A percentile compares a stretch with the other conserved stretches of the same genome.
Evolutionary conservation across 2,329 filamentous ascomycete genomes (phyloP).

Genomic region (Arthrobotrys megalospora): DNA sequence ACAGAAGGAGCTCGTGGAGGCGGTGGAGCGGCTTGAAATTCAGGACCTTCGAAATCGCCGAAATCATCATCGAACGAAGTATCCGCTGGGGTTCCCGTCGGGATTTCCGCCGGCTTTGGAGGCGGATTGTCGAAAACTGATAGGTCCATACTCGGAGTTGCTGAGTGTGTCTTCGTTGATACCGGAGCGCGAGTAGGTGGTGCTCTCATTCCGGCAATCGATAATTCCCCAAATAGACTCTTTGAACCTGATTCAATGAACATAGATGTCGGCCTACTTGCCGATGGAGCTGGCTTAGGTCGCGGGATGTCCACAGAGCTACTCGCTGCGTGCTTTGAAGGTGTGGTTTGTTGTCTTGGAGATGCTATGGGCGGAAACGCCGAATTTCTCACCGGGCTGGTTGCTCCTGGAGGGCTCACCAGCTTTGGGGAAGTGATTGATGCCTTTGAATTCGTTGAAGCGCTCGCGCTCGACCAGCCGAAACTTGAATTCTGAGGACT

Average conservation of each 20-base stretch:
- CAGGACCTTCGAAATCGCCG: constrained; percentile 55
- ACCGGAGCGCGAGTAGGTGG: constrained; percentile 21
- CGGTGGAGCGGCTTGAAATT: constrained; percentile 28
- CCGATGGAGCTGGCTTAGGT: constrained; percentile 23
- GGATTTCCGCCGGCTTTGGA: constrained; percentile 18
- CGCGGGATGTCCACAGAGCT: constrained; percentile 56
- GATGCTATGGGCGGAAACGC: constrained; percentile 15
- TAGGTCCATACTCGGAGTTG: constrained; percentile 39
- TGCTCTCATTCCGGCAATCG: constrained; percentile 47
- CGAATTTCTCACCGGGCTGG: constrained; percentile 13
- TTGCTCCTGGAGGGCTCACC: constrained; percentile 10
- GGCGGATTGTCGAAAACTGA: constrained; percentile 41
- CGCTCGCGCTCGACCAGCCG: constrained; percentile 33
- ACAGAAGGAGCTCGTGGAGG: constrained; percentile 2
- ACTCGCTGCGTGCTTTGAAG: constrained; percentile 37
- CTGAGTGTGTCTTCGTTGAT: constrained; percentile 31
- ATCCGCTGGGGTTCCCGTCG: constrained; percentile 28
- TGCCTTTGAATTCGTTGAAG: constrained; percentile 7
- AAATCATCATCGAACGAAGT: constrained; percentile 59
- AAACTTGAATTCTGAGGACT: constrained; percentile 44
- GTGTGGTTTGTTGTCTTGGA: constrained; percentile 7
- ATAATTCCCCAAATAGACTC: constrained; percentile 50
- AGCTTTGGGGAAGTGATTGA: constrained; percentile 1
- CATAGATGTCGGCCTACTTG: constrained; percentile 49
- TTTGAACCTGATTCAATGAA: constrained; percentile 44